Evolutionary conservation across 225 moss, liverwort and hornwort species (phyloP), one percentile per base, ranked within the genome.

Genomic region (Neckera pumila): DNA sequence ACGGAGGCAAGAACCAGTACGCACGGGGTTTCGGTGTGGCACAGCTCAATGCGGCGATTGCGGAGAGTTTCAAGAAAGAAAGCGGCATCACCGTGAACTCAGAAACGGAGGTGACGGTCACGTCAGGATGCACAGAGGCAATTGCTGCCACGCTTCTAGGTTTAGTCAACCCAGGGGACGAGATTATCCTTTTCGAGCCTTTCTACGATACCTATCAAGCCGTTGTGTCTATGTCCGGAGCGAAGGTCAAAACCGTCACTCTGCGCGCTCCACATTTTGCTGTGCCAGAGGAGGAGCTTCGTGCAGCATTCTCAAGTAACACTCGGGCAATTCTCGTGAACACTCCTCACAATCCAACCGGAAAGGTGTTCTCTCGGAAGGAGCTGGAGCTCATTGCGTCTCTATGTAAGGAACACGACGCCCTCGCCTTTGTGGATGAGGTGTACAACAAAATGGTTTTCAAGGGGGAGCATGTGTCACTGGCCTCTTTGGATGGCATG

Each of bases 341-440:
- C 91, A 99, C 99, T 34, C 99, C 99, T 56, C 99, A 99, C 90
- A 99, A 99, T 73, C 99, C 99, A 8, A 99, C 97, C 54, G 99
- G 99, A 10, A 99, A 97, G 87, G 95, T 99, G 26, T 97, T 97
- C 70, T 97, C 96, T 54, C 95, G 91, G 49, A 89, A 90, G 70
- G 99, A 99, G 76, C 85, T 99, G 70, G 96, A 97, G 82, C 90
- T 97, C 38, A 96, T 99, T 87, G 95, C 97, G 13, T 93, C 92
- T 70, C 93, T 99, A 34, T 99, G 99, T 82, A 94, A 94, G 91
- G 85, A 96, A 86, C 95, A 99, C 84, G 94, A 97, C 84, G 94
- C 91, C 27, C 90, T 99, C 70, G 99, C 96, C 69, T 95, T 99
- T 88, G 89, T 93, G 9, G 99, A 99, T 76, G 99, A 99, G 89